phyloP scores from a whole-genome alignment of 306 rosid species.

The Quercus engelmannii region DNA sequence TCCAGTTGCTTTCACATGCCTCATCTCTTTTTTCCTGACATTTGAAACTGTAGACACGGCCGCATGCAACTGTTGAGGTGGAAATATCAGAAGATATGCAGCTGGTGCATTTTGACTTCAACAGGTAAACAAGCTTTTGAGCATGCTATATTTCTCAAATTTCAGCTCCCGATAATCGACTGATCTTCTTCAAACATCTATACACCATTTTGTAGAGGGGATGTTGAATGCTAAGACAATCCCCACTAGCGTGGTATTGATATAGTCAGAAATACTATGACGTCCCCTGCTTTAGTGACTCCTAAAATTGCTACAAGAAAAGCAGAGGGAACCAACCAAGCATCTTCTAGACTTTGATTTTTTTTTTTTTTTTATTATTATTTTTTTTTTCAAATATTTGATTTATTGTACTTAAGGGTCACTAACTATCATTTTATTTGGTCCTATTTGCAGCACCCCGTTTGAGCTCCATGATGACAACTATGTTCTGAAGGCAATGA shows the following conservation, averaged over 20 bases:
- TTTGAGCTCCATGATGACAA: slow-evolving; percentile 98
- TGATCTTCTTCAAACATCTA: not conserved
- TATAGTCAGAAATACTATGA: too few relatives aligned
- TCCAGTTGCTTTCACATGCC: slow-evolving; percentile 3
- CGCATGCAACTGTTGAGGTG: slow-evolving; percentile 98
- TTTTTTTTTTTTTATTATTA: too few relatives aligned
- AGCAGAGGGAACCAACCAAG: not conserved
- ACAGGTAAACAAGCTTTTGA: slow-evolving; percentile 47
- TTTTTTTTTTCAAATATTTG: not conserved
- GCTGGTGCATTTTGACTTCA: slow-evolving; percentile 98
- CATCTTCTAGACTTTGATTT: not conserved
- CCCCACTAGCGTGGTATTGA: too few relatives aligned
- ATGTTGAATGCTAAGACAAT: not conserved
- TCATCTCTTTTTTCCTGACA: slow-evolving; percentile 9
- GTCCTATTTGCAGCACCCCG: slow-evolving; percentile 65
- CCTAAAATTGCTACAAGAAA: too few relatives aligned
- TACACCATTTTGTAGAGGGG: not conserved
- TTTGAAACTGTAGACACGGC: slow-evolving; percentile 65
- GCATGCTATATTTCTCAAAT: not conserved
- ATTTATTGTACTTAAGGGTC: not conserved
- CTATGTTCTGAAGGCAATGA: slow-evolving; percentile 88
- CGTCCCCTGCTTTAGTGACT: too few relatives aligned
- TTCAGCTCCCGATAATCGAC: not conserved
- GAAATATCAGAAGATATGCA: slow-evolving; percentile 99
- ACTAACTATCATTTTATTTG: not conserved